Evolutionary conservation across 306 rosid genomes (phyloP).

Genomic region (Coriaria nepalensis): DNA sequence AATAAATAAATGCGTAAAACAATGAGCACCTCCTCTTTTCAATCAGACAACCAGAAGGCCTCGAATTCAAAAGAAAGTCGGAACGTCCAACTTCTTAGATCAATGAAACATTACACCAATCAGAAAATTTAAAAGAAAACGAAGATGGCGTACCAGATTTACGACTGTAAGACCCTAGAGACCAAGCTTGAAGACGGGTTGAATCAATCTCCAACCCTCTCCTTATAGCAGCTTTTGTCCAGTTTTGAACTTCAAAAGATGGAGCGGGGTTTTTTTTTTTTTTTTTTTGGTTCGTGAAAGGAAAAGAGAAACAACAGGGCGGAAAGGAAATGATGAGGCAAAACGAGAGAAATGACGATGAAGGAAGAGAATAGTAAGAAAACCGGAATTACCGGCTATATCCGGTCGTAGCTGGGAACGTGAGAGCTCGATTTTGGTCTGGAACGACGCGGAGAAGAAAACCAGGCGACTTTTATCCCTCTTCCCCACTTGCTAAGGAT

Average conservation of each 20-base stretch:
- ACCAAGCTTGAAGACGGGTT: slow-evolving; percentile 15
- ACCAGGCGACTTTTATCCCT: not conserved
- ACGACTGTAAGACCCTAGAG: slow-evolving; percentile 21
- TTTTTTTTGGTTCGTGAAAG: not conserved
- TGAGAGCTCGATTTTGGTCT: not conserved
- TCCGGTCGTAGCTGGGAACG: slow-evolving; percentile 18
- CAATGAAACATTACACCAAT: too few relatives aligned
- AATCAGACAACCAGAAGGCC: too few relatives aligned
- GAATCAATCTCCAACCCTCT: slow-evolving; percentile 18
- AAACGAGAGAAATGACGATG: not conserved
- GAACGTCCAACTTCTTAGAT: too few relatives aligned
- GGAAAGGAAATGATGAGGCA: not conserved
- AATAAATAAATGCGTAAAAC: too few relatives aligned
- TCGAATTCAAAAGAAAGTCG: too few relatives aligned
- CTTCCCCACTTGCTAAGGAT: too few relatives aligned
- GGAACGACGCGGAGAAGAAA: slow-evolving; percentile 20
- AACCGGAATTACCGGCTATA: slow-evolving; percentile 28
- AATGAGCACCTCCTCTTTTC: too few relatives aligned
- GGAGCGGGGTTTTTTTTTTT: too few relatives aligned
- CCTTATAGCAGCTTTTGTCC: slow-evolving; percentile 8
- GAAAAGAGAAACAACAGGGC: not conserved
- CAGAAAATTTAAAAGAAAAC: not conserved
- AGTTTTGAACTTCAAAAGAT: too few relatives aligned
- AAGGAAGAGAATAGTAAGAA: not conserved
- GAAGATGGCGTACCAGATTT: not conserved